Conservation (phyloP, 2,329 filamentous ascomycete genomes). For the Ceratocystis albifundus region DNA sequence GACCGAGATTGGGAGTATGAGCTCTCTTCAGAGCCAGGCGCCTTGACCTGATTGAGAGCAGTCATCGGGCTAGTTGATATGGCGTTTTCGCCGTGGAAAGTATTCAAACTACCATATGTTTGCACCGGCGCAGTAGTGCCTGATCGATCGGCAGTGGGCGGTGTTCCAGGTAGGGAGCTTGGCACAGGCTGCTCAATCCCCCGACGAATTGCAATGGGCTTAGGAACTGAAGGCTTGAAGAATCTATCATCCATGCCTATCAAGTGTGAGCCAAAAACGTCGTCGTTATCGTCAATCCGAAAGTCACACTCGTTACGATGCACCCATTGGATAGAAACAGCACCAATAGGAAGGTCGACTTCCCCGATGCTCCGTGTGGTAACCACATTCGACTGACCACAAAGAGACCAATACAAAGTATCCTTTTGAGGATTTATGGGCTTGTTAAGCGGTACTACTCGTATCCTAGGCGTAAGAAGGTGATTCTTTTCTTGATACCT, state of each 20-base stretch:
- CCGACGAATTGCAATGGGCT: constrained; percentile 32
- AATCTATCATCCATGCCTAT: constrained; percentile 83
- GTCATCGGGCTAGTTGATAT: constrained; percentile 78
- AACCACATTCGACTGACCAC: constrained; percentile 52
- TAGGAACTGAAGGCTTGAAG: constrained; percentile 65
- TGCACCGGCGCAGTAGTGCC: constrained; percentile 34
- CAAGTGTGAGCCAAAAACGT: constrained; percentile 81
- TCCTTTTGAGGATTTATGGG: constrained; percentile 36
- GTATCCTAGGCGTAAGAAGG: constrained; percentile 63
- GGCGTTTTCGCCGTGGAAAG: constrained; percentile 70
- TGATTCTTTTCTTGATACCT: constrained; percentile 13
- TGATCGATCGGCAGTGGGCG: background rate
- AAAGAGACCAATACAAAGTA: constrained; percentile 58
- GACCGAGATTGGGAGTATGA: constrained; percentile 42
- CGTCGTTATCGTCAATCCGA: constrained; percentile 80
- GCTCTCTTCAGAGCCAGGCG: constrained; percentile 49
- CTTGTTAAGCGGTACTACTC: constrained; percentile 47
- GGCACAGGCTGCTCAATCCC: constrained; percentile 17
- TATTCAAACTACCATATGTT: constrained; percentile 80
- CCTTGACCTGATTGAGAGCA: constrained; percentile 59
- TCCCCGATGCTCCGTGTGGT: constrained; percentile 72
- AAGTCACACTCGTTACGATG: constrained; percentile 88
- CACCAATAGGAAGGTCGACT: constrained; percentile 75
- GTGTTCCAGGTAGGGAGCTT: constrained; percentile 9
- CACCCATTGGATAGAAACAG: constrained; percentile 66